Base-by-base conservation (phyloP, 1,284 basidiomycete genomes). In the Apiotrichum siamense region DNA sequence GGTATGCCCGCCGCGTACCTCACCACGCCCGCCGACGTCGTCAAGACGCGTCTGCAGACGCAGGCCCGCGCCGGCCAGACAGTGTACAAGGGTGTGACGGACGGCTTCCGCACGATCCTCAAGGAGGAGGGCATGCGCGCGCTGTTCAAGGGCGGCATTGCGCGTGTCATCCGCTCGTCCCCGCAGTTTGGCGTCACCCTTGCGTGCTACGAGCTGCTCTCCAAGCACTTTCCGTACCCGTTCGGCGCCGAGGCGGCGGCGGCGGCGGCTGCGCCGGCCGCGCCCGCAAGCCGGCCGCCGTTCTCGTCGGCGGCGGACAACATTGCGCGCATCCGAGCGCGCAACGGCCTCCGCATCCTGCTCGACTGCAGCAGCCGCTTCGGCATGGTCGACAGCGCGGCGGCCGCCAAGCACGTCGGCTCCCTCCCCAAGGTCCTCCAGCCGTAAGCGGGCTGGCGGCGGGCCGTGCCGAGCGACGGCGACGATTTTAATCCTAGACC, bases 31-130 rank as follows among this genome's bases (percentile, higher is more conserved):
- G 60, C 65, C 51, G 94, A 98, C 74, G 96, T 98, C 54, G 89
- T 97, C 73, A 98, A 98, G 81, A 98, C 94, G n/a, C 84, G 94
- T 50, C 77, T 98, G 58, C 96, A 98, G 73, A 86, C 91, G n/a
- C 96, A 98, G 74, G 87, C 91, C 31, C 81, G 86, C 57, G 86
- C 88, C 63, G 96, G 94, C 17, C 84, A 98, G 73, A 88, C 90
- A 5, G 79, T 86, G 55, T 99, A 99, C 78, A 90, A 88, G 73
- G 94, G 96, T 43, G 77, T 97, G 42, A 72, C 78, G 15, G 92
- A 99, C 75, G 93, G 90, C 24, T 90, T 96, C 65, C 77, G 80
- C 45, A 96, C 87, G 73, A 97, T 98, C 59, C 84, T 87, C 85
- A 69, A 69, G 80, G 67, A 71, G 51, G 73, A 73, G 49, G 71